Conservation (phyloP, 805 yeast genomes). For the Saturnispora zaruensis region DNA sequence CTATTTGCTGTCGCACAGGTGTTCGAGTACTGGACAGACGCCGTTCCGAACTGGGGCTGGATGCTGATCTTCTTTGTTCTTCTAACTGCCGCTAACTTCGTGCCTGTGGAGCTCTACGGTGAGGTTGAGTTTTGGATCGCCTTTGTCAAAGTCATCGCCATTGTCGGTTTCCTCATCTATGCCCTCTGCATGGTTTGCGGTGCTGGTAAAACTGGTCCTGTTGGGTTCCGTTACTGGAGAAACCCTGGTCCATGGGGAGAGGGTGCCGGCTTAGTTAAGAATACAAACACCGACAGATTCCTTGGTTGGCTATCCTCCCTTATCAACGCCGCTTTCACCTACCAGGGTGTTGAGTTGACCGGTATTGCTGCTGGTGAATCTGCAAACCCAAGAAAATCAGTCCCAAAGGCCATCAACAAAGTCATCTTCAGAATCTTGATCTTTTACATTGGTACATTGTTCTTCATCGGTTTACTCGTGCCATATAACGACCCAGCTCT, state of each 20-base stretch:
- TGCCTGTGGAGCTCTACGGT: slow-evolving; percentile 66
- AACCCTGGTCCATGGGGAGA: slow-evolving; percentile 63
- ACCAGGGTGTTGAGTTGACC: slow-evolving; percentile 70
- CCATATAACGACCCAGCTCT: slow-evolving; percentile 58
- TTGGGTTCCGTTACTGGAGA: slow-evolving; percentile 77
- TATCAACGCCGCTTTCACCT: slow-evolving; percentile 70
- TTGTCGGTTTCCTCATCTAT: slow-evolving; percentile 61
- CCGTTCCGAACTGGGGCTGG: slow-evolving; percentile 69
- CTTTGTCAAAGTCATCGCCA: slow-evolving; percentile 55
- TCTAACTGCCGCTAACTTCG: slow-evolving; percentile 44
- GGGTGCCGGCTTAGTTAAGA: slow-evolving; percentile 45
- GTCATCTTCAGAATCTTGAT: slow-evolving; percentile 57
- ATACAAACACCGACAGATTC: slow-evolving; percentile 47
- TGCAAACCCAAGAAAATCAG: slow-evolving; percentile 57
- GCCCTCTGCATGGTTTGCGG: slow-evolving; percentile 68
- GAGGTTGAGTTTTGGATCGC: slow-evolving; percentile 74
- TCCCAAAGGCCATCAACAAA: slow-evolving; percentile 64
- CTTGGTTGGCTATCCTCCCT: slow-evolving; percentile 64
- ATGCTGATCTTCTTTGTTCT: slow-evolving; percentile 56
- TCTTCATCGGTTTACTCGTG: slow-evolving; percentile 62
- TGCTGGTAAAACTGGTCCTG: slow-evolving; percentile 58
- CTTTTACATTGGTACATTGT: slow-evolving; percentile 56
- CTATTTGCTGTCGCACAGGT: slow-evolving; percentile 62
- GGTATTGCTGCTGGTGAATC: slow-evolving; percentile 74
- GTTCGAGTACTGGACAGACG: slow-evolving; percentile 56